Evolutionary conservation across 345 rosid genomes (phyloP).

Genomic region (Zanthoxylum bungeanum): DNA sequence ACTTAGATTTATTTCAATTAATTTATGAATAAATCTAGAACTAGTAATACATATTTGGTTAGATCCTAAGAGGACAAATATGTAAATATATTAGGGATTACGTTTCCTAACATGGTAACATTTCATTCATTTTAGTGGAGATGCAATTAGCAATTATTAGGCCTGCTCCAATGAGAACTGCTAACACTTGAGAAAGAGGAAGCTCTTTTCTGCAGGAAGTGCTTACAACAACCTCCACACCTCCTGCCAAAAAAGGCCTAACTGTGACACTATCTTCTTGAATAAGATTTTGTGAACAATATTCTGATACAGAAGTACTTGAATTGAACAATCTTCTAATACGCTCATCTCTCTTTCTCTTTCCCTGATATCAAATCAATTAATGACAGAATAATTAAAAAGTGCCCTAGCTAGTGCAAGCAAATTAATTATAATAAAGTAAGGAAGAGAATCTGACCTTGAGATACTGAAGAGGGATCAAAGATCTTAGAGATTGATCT

Average conservation of each 20-base stretch:
- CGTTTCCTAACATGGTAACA: too few relatives aligned
- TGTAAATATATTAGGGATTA: too few relatives aligned
- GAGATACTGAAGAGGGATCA: constrained; percentile 34
- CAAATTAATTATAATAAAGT: not conserved
- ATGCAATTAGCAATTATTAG: constrained; percentile 26
- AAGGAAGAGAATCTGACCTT: constrained; percentile 27
- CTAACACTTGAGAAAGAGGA: constrained; percentile 32
- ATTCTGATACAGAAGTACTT: not conserved
- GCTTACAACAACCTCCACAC: constrained; percentile 33
- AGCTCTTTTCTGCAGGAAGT: constrained; percentile 19
- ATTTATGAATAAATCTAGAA: too few relatives aligned
- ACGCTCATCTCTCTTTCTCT: constrained; percentile 40
- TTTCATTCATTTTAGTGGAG: constrained; percentile 33
- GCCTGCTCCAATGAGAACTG: constrained; percentile 28
- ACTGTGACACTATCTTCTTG: constrained; percentile 21
- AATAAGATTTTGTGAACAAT: not conserved
- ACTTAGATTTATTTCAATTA: too few relatives aligned
- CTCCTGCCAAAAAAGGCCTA: constrained; percentile 29
- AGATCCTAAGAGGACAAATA: too few relatives aligned
- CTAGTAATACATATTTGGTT: too few relatives aligned
- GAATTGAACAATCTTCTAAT: constrained; percentile 17
- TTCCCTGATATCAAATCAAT: constrained; percentile 50
- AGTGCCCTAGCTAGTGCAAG: too few relatives aligned
- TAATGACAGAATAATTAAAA: too few relatives aligned
- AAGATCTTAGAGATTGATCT: constrained; percentile 28